Conservation (phyloP, 2,329 filamentous ascomycete species). For the Fusarium circinatum region DNA sequence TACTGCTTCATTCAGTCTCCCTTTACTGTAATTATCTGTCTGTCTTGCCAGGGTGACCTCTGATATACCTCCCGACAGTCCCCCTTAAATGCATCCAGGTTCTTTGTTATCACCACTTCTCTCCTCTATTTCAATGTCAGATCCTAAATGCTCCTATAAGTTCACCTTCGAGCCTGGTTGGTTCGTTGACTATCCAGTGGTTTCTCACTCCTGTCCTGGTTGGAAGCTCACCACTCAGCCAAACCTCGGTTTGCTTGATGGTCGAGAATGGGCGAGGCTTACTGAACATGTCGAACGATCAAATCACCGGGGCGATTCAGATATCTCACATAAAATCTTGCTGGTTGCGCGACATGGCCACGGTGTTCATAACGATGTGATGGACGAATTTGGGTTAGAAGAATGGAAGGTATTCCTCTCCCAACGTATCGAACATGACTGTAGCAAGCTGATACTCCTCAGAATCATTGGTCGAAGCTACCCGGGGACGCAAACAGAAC, state of each 20-base stretch:
- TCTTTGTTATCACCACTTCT: background rate
- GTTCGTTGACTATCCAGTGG: background rate
- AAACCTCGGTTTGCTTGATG: background rate
- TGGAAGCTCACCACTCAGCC: background rate
- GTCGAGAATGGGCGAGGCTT: background rate
- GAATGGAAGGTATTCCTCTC: background rate
- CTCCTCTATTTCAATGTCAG: background rate
- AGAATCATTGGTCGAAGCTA: background rate
- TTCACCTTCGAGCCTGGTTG: background rate
- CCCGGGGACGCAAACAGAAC: background rate
- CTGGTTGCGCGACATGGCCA: background rate
- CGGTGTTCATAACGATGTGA: background rate
- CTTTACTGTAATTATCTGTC: background rate
- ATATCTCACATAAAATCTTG: background rate
- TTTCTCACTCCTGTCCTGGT: background rate
- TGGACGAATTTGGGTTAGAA: background rate
- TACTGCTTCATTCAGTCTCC: background rate
- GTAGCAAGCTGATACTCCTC: background rate
- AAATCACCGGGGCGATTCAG: background rate
- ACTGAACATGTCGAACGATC: background rate
- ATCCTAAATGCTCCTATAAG: background rate
- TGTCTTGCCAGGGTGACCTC: background rate
- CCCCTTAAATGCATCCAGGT: background rate
- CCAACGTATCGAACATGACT: rapidly evolving
- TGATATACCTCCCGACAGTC: background rate